A percentile compares a stretch with the other conserved stretches of the same genome.
These are phyloP conservation scores for Straminergon stramineum DNA, from an alignment of 225 moss, liverwort and hornwort species.

Conservation along the genomic window DNA sequence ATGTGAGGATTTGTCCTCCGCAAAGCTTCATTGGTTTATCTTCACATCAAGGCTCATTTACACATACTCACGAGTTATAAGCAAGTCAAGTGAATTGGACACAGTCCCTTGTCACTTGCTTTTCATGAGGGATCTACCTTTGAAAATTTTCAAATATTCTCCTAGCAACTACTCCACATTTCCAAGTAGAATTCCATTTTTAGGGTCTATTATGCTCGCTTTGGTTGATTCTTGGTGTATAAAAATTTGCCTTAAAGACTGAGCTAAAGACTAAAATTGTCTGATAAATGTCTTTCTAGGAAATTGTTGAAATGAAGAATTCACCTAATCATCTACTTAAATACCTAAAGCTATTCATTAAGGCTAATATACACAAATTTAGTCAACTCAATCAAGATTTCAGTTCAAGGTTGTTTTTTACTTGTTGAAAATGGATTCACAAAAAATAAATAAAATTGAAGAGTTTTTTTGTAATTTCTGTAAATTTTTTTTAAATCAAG, in stretches of 20 bases:
- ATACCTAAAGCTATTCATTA: not conserved
- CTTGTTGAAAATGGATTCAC: not conserved
- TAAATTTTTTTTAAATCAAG: not conserved
- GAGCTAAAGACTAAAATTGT: not conserved
- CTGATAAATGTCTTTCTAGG: fast-evolving
- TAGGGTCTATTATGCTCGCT: no score
- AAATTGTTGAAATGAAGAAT: not conserved
- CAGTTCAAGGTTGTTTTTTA: not conserved
- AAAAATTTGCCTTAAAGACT: fast-evolving
- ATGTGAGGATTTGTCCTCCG: fast-evolving
- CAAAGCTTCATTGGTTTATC: not conserved
- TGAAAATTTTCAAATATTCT: not conserved
- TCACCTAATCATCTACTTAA: not conserved
- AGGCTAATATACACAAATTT: not conserved
- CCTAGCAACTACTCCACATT: not conserved
- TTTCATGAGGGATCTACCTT: no score
- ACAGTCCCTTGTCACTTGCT: fast-evolving
- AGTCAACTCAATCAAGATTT: not conserved
- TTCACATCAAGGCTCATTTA: not conserved
- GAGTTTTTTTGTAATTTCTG: not conserved
- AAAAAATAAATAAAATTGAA: not conserved
- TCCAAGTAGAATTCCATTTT: not conserved
- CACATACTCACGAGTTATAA: no score
- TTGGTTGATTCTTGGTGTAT: fast-evolving
- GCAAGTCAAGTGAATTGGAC: not conserved